Evolutionary conservation across 331 rosid species (phyloP).

Genomic region (Malus hybrid): DNA sequence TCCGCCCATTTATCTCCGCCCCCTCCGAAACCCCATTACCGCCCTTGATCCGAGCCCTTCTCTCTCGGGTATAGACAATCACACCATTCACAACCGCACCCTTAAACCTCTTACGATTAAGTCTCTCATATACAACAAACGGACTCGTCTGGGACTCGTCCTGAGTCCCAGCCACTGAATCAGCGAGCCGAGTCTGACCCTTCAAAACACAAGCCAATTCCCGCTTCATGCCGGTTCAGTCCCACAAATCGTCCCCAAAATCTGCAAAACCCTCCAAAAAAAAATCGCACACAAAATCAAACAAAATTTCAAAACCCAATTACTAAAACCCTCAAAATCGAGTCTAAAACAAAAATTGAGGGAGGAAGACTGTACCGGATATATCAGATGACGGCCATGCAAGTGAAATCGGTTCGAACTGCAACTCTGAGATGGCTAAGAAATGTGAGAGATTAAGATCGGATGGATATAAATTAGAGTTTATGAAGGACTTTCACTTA

Average conservation of each 20-base stretch:
- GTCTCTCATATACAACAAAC: slow-evolving; percentile 17
- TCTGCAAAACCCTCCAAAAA: slow-evolving; percentile 11
- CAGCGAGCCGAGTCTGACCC: slow-evolving; percentile 26
- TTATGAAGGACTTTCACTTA: not conserved
- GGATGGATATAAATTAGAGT: slow-evolving; percentile 23
- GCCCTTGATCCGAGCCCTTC: slow-evolving; percentile 31
- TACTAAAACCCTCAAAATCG: slow-evolving; percentile 8
- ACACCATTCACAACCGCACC: slow-evolving; percentile 48
- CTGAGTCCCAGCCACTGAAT: slow-evolving; percentile 17
- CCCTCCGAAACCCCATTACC: slow-evolving; percentile 12
- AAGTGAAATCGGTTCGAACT: slow-evolving; percentile 12
- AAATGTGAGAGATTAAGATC: slow-evolving; percentile 13
- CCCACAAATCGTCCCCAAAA: slow-evolving; percentile 15
- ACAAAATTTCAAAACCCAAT: not conserved
- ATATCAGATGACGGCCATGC: slow-evolving; percentile 23
- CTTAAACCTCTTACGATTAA: slow-evolving; percentile 20
- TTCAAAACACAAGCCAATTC: slow-evolving; percentile 37
- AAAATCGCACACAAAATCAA: not conserved
- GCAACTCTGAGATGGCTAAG: not conserved
- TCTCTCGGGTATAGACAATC: slow-evolving; percentile 65
- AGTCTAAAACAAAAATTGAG: slow-evolving; percentile 5
- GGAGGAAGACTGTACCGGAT: slow-evolving; percentile 21
- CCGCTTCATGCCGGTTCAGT: slow-evolving; percentile 27
- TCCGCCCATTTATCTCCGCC: slow-evolving; percentile 15
- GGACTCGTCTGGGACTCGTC: slow-evolving; percentile 15